A percentile compares a stretch with the other conserved stretches of the same genome.
Evolutionary conservation across 2,329 filamentous ascomycete genomes (phyloP).

Genomic region (Aspergillus fumigatus): DNA sequence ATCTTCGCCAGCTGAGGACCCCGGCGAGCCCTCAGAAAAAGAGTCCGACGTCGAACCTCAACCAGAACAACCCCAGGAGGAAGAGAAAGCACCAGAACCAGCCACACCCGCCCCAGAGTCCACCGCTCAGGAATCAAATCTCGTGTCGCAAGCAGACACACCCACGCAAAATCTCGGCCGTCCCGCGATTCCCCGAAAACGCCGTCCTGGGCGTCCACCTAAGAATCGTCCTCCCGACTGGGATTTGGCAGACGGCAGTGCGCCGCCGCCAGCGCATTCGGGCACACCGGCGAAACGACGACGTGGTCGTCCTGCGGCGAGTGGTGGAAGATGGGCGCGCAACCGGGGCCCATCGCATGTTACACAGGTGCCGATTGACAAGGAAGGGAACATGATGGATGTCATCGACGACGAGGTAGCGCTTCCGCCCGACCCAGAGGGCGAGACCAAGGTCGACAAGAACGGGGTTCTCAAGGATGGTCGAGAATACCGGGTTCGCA

Average conservation of each 20-base stretch:
- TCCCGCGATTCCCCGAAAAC: constrained; percentile 62
- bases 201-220: constrained; percentile 75
- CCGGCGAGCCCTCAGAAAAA: constrained; percentile 26
- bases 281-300: constrained; percentile 53
- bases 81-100: constrained; percentile 41
- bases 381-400: constrained; percentile 86
- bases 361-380: constrained; percentile 81
- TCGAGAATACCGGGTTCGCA: constrained; percentile 90
- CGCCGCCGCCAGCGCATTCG: constrained; percentile 40
- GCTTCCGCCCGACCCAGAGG: constrained; percentile 79
- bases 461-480: constrained; percentile 75
- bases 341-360: constrained; percentile 69
- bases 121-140: constrained; percentile 39
- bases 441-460: constrained; percentile 91
- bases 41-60: constrained; percentile 24
- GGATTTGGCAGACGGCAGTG: constrained; percentile 55
- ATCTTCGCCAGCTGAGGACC: constrained; percentile 31
- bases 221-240: constrained; percentile 80
- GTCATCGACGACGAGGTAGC: constrained; percentile 90
- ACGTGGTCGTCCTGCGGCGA: constrained; percentile 52
- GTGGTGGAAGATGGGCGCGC: constrained; percentile 67
- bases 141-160: constrained; percentile 47
- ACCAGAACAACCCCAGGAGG: constrained; percentile 39
- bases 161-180: constrained; percentile 45
- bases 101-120: constrained; percentile 38